A percentile compares a stretch with the other conserved stretches of the same genome.
Evolutionary conservation across 2,329 filamentous ascomycete species (phyloP).

Genomic region (Cercospora nicotianae): DNA sequence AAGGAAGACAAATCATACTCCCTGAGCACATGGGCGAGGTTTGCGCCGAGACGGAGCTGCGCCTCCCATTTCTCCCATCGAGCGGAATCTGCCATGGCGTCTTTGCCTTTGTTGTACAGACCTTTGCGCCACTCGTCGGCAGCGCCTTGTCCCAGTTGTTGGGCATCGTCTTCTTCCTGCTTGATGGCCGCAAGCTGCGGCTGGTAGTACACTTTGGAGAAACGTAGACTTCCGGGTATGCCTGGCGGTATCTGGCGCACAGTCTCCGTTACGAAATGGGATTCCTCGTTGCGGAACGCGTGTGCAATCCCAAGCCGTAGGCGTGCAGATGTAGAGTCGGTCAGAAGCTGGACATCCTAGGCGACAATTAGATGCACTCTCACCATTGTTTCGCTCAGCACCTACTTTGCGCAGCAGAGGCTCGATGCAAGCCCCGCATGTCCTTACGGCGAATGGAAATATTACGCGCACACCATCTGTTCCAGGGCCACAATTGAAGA

Average conservation of each 20-base stretch:
- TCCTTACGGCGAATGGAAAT: slow-evolving; percentile 69
- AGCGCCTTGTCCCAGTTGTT: slow-evolving; percentile 65
- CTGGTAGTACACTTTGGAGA: slow-evolving; percentile 67
- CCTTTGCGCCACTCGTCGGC: slow-evolving; percentile 80
- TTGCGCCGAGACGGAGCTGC: slow-evolving; percentile 30
- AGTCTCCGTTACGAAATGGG: slow-evolving; percentile 60
- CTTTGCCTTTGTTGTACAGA: slow-evolving; percentile 62
- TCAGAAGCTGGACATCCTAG: slow-evolving; percentile 69
- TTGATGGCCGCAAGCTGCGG: slow-evolving; percentile 63
- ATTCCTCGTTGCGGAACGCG: slow-evolving; percentile 62
- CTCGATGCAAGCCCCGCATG: slow-evolving; percentile 67
- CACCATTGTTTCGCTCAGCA: slow-evolving; percentile 9
- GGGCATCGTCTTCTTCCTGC: slow-evolving; percentile 62
- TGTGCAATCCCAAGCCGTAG: slow-evolving; percentile 70
- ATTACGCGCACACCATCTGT: slow-evolving; percentile 60
- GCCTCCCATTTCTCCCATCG: slow-evolving; percentile 76
- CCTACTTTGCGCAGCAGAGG: slow-evolving; percentile 65
- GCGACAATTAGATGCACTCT: slow-evolving; percentile 8
- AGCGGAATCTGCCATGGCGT: slow-evolving; percentile 60
- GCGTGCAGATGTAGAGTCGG: slow-evolving; percentile 59
- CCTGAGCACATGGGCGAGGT: slow-evolving; percentile 35
- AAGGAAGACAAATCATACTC: slow-evolving; percentile 38
- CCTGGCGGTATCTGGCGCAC: slow-evolving; percentile 54
- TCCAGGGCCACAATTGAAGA: slow-evolving; percentile 64
- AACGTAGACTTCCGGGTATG: slow-evolving; percentile 49